Evolutionary conservation across 495 filamentous ascomycete genomes (phyloP).

Genomic region (Chaetomium cochliodes): DNA sequence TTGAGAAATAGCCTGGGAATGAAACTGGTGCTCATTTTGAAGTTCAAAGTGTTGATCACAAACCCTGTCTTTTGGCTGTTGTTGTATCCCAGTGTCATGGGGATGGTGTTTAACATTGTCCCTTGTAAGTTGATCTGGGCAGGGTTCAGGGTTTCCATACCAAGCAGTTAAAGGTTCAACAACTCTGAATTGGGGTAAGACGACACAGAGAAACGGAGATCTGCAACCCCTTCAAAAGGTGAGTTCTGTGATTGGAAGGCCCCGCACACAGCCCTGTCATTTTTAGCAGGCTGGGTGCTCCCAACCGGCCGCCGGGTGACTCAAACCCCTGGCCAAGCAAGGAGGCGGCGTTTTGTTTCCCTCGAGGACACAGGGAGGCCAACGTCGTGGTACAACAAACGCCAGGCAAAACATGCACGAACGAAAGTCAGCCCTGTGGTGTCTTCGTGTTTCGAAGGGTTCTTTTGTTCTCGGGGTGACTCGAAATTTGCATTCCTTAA

Average conservation of each 20-base stretch:
- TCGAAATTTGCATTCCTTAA: neutral
- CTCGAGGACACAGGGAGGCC: no score
- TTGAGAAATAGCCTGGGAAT: neutral
- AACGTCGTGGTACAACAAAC: neutral
- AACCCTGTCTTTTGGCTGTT: no score
- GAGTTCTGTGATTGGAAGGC: neutral
- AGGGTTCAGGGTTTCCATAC: no score
- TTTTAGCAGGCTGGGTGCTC: neutral
- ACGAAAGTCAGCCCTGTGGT: no score
- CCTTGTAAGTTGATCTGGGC: neutral
- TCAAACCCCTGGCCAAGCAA: conserved; percentile 8
- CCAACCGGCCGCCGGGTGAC: conserved; percentile 1
- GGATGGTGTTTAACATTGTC: neutral
- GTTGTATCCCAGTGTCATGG: no score
- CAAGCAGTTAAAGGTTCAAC: no score
- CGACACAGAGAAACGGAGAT: no score
- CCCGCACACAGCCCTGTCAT: neutral
- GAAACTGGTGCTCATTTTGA: no score
- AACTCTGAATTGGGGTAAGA: no score
- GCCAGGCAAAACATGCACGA: no score
- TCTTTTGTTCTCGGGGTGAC: neutral
- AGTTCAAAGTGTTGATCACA: no score
- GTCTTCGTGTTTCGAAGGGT: neutral
- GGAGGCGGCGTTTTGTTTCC: neutral
- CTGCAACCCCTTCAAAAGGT: neutral